A percentile compares a stretch with the other conserved stretches of the same genome.
Conservation (phyloP, 371 early-diverging fungal genomes). For the Rhizopus arrhizus region DNA sequence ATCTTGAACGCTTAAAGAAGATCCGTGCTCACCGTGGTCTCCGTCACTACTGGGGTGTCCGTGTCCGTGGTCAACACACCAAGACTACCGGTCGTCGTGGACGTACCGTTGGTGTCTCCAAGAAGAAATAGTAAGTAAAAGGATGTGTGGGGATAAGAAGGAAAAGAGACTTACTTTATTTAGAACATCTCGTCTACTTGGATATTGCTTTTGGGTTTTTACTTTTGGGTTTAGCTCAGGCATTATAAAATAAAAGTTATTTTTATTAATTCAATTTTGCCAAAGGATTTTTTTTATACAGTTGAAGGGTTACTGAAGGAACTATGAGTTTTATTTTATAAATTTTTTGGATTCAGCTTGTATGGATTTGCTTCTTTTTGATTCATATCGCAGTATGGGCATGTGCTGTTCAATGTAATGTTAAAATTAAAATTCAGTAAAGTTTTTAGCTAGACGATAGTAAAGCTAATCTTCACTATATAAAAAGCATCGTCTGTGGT, state of each 20-base stretch:
- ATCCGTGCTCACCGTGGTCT: conserved; percentile 94
- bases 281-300: conserved; percentile 7
- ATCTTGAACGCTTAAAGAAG: conserved; percentile 97
- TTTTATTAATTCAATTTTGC: conserved; percentile 20
- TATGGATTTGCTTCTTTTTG: too few species aligned
- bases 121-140: conserved; percentile 80
- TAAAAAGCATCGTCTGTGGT: too few species aligned
- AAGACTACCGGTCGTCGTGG: conserved; percentile 99
- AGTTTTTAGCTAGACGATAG: too few species aligned
- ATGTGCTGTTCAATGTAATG: too few species aligned
- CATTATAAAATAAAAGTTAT: neutral
- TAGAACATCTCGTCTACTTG: neutral
- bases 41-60: conserved; percentile 97
- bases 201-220: neutral
- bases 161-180: neutral
- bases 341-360: too few species aligned
- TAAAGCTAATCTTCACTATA: too few species aligned
- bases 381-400: too few species aligned
- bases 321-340: too few species aligned
- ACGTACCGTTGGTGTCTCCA: conserved; percentile 96
- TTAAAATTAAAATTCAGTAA: too few species aligned
- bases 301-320: too few species aligned
- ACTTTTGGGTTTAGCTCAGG: too few species aligned
- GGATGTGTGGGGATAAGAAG: neutral
- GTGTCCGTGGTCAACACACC: conserved; percentile 95